Base-by-base conservation (phyloP, 495 filamentous ascomycete species). In the Usnea hakonensis region DNA sequence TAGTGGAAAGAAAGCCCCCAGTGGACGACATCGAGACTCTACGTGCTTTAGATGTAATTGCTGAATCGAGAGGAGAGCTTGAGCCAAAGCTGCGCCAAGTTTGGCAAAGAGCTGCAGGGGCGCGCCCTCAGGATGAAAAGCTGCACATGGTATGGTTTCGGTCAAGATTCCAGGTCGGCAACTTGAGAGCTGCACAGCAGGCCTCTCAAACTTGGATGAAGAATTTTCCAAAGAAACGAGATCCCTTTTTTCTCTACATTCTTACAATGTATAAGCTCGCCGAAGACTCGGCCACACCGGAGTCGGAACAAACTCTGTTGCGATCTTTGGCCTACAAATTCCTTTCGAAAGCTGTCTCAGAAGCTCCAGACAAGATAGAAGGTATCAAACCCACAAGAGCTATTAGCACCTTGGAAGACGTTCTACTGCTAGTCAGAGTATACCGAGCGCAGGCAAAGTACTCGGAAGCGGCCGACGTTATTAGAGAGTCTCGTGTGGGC, bases 181-280 rank as follows among this genome's bases (percentile, higher is more conserved):
- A 83, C 63, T 85, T 81, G 78, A 80, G 79, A 62, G 79, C 78
- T 11, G 83, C 84, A 83, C 84, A 77, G 78, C 81, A 58, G 43
- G 74, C 68, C 32, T 30, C 23, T 10, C 26, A 36, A 23, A 3
- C 21, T 28, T 77, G 85, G 35, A 81, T 82, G 66, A 85, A 77
- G 65, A 80, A 78, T 63, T 85, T 82, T 53, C 77, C 83, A 2
- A 77, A 79, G 58, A 74, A 77, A 23, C 74, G 83, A 28, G 78
- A 82, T 43, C 85, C 84, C 62, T 79, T 80, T 64, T 80, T 85
- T 61, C 83, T 82, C 79, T 80, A 82, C 16, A 81, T 85, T 28
- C 75, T 85, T 57, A 72, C 78, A 40, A 78, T 74, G 38, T 72
- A 80, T 56, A 67, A 83, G 48, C 65, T 76, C 30, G 70, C 77